Percentiles rank a stretch among this genome's conserved stretches.
Conservation (phyloP, 805 yeast species). For the Teunomyces panamensis region DNA sequence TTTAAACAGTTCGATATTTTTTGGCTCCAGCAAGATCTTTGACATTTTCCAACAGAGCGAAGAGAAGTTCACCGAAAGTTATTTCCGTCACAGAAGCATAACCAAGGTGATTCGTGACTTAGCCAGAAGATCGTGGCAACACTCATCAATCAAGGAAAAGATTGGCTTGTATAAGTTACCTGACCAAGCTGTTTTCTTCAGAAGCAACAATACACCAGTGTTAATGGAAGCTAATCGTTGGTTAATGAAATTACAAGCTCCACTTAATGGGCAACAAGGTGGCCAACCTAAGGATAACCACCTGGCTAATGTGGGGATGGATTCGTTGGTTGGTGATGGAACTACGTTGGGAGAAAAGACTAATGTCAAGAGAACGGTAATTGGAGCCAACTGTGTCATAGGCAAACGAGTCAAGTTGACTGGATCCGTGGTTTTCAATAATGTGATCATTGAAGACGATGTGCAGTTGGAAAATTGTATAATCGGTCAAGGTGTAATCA, state of each 20-base stretch:
- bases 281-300: conserved; percentile 44
- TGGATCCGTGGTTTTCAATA: conserved; percentile 77
- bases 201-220: conserved; percentile 76
- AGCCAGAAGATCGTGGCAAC: conserved; percentile 91
- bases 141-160: conserved; percentile 53
- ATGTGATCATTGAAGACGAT: conserved; percentile 75
- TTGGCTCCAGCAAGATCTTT: conserved; percentile 47
- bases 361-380: conserved; percentile 79
- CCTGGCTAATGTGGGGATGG: conserved; percentile 81
- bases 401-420: conserved; percentile 87
- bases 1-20: conserved; percentile 65
- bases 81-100: conserved; percentile 47
- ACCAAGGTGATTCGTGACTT: conserved; percentile 77
- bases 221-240: conserved; percentile 88
- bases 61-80: conserved; percentile 32
- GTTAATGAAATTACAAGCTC: conserved; percentile 64
- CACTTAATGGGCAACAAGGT: conserved; percentile 23
- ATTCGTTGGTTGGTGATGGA: conserved; percentile 69
- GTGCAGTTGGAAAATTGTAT: conserved; percentile 81
- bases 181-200: conserved; percentile 61
- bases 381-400: conserved; percentile 70
- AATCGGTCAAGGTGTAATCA: conserved; percentile 65
- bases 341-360: conserved; percentile 78
- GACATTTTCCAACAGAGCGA: conserved; percentile 44
- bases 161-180: conserved; percentile 74